Conservation (phyloP, 1,284 basidiomycete genomes). For the Melampsora americana region DNA sequence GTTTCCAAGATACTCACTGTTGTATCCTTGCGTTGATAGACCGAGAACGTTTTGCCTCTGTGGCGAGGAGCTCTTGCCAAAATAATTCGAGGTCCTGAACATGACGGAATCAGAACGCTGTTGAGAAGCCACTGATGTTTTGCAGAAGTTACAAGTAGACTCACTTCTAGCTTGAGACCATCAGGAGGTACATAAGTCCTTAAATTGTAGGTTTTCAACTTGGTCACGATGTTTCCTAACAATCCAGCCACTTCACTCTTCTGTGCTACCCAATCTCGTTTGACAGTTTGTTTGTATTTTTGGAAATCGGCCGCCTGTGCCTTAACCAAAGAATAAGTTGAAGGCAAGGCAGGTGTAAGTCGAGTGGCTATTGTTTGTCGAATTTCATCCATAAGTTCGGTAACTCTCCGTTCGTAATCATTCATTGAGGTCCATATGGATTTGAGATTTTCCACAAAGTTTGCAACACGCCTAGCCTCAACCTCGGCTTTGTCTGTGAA, state of each 20-base stretch:
- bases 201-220: slow-evolving; percentile 83
- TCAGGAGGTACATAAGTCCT: slow-evolving; percentile 74
- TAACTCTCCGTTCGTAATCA: slow-evolving; percentile 86
- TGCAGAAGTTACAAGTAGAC: slow-evolving; percentile 48
- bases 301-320: slow-evolving; percentile 70
- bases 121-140: too few relatives aligned
- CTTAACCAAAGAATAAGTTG: slow-evolving; percentile 78
- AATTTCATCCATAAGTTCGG: slow-evolving; percentile 47
- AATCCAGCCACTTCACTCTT: slow-evolving; percentile 82
- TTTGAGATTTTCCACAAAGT: slow-evolving; percentile 92
- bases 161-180: slow-evolving; percentile 65
- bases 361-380: slow-evolving; percentile 49
- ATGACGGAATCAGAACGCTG: not conserved
- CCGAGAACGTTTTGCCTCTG: slow-evolving; percentile 74
- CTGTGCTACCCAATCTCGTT: slow-evolving; percentile 83
- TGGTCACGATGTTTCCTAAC: slow-evolving; percentile 90
- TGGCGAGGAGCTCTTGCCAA: slow-evolving; percentile 71
- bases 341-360: slow-evolving; percentile 61
- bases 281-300: slow-evolving; percentile 78
- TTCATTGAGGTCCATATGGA: slow-evolving; percentile 78
- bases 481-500: slow-evolving; percentile 84
- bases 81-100: slow-evolving; percentile 69
- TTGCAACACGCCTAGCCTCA: slow-evolving; percentile 85
- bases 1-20: slow-evolving; percentile 62
- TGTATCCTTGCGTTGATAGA: slow-evolving; percentile 87